Evolutionary conservation across 805 yeast genomes (phyloP), one percentile per base, ranked within the genome.

Genomic region (Jamesozyma jinghongensis): DNA sequence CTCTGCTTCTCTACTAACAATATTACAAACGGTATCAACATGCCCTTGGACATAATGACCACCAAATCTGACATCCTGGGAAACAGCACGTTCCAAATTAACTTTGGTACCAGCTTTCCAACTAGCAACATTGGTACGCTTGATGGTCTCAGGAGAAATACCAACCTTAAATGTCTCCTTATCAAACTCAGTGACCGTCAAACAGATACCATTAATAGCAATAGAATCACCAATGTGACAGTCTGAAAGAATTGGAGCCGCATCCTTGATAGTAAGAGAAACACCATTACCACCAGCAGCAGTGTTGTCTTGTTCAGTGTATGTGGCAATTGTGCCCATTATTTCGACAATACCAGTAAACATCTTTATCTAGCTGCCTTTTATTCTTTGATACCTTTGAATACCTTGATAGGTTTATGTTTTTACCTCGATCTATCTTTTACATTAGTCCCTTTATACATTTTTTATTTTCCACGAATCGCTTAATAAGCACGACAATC

Each of bases 21-120:
- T 81, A 28, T 59, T 61, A 2, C 96, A 96, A 28, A 81, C 71
- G 0, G 96, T 85, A 59, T 92, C 99, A 22, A 92, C 86, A 65
- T 92, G 99, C 5, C 98, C 99, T 55, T 92, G 98, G 2, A 92
- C 99, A 48, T 90, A 76, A 62, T 92, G 99, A 1, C 99, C 99
- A 19, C 99, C 99, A 54, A 88, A 77, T 47, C 98, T 70, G 5
- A 79, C 85, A 40, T 84, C 85, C 37, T 54, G 60, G 3, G 68
- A 70, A 26, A 92, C 86, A 0, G 99, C 99, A 44, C 99, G 71
- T 61, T 92, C 99, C 46, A 90, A 68, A 58, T 92, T 90, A 17
- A 92, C 95, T 43, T 69, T 71, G 16, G 73, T 59, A 2, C 85
- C 88, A 1, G 42, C 36, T 18, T 50, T 56, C 59, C 90, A 71